Percentiles rank a stretch among this genome's conserved stretches.
These are phyloP conservation scores for Vigna nakashimae DNA, from an alignment of 306 rosid species.

Conservation along the genomic window DNA sequence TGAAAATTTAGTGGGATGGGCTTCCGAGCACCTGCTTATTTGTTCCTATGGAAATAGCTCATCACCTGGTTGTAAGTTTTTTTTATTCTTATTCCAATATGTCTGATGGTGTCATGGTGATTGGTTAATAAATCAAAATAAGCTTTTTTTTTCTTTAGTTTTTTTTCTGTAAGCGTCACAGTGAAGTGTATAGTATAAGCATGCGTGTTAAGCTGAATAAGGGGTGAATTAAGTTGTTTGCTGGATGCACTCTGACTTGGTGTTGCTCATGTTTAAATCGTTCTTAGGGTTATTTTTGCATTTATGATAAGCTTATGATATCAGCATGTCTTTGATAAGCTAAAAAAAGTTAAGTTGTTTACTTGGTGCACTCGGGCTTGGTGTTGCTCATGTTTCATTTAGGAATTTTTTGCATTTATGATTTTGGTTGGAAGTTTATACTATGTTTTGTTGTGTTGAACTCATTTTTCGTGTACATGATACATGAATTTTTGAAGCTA, in stretches of 20 bases:
- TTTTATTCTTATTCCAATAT: background rate
- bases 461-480: too few relatives aligned
- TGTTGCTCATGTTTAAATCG: too few relatives aligned
- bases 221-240: too few relatives aligned
- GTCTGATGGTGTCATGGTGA: background rate
- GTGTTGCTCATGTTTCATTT: background rate
- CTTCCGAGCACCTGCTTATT: too few relatives aligned
- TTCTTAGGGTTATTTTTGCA: too few relatives aligned
- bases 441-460: too few relatives aligned
- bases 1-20: too few relatives aligned
- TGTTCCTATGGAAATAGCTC: too few relatives aligned
- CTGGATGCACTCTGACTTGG: too few relatives aligned
- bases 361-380: background rate
- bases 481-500: too few relatives aligned
- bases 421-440: conserved; percentile 30
- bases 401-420: conserved; percentile 10
- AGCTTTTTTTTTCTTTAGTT: background rate
- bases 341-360: background rate
- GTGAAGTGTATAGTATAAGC: background rate
- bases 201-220: too few relatives aligned
- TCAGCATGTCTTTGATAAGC: background rate
- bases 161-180: background rate
- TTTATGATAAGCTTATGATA: background rate
- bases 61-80: background rate
- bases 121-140: background rate